Evolutionary conservation across 2,329 filamentous ascomycete species (phyloP), one percentile per base, ranked within the genome.

Genomic region (Trichoderma citrinoviride): DNA sequence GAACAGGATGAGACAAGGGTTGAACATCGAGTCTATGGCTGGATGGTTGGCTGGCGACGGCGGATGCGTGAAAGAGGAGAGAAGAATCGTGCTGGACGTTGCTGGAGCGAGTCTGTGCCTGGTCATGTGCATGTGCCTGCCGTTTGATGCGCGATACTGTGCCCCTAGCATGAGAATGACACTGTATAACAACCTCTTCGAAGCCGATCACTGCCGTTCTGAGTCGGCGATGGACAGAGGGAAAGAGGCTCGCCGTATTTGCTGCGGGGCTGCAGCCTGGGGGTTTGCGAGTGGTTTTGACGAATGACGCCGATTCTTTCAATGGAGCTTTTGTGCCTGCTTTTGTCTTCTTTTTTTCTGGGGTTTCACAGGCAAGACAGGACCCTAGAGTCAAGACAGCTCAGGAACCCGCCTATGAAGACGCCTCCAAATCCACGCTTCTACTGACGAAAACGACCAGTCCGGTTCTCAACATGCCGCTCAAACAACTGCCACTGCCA

Each of bases 171-270:
- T 8, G 4, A 1, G 3, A 5, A 17, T 7, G 53, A 14, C 19
- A 62, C 58, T 46, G 58, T 62, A 17, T 19, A 10, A 10, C 15
- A 19, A 25, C 29, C 56, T 19, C 58, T 37, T 41, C 8, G n/a
- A 25, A 52, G 29, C 41, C 58, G 58, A 62, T 62, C 58, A 54
- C 58, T 62, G 49, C 58, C 58, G 25, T 44, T 62, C 49, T 62
- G 40, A 62, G 58, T n/a, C 37, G 52, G 40, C 29, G 37, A 61
- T 27, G 56, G 56, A 21, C 46, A 61, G 37, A 29, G 25, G 25
- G 21, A 14, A 6, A 47, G 21, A 50, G 29, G 33, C 52, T 61
- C 37, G 46, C 47, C 57, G 47, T 46, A 57, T 44, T 46, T 19
- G 37, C 40, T 57, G 54, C 43, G 55, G 55, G 55, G 55, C 41